A percentile compares a stretch with the other conserved stretches of the same genome.
Evolutionary conservation across 345 rosid genomes (phyloP).

Genomic region (Citrus maxima): DNA sequence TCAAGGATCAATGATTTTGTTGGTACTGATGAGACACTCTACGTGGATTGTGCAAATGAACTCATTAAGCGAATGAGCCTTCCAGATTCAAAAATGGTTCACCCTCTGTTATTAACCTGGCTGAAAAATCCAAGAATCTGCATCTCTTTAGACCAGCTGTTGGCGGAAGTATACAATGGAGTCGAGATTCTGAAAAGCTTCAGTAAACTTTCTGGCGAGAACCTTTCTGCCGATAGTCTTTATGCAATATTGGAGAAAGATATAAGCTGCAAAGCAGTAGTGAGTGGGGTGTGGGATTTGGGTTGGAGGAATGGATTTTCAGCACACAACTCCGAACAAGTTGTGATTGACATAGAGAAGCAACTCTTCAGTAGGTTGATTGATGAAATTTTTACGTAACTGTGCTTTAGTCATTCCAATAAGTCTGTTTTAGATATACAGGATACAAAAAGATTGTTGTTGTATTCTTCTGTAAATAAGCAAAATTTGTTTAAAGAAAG

Average conservation of each 20-base stretch:
- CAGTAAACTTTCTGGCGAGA: constrained; percentile 21
- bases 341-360: constrained; percentile 56
- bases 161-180: constrained; percentile 53
- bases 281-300: constrained; percentile 62
- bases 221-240: constrained; percentile 33
- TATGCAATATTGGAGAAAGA: constrained; percentile 54
- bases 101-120: constrained; percentile 20
- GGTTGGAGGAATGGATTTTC: constrained; percentile 73
- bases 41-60: constrained; percentile 66
- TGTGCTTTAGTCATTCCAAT: not conserved
- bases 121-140: constrained; percentile 21
- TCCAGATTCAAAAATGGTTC: constrained; percentile 27
- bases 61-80: constrained; percentile 46
- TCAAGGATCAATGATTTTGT: constrained; percentile 1
- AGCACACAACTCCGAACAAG: constrained; percentile 45
- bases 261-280: constrained; percentile 40
- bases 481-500: not conserved
- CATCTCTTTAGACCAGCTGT: constrained; percentile 46
- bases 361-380: constrained; percentile 48
- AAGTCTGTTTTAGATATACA: not conserved
- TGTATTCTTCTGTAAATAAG: constrained; percentile 17
- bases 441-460: not conserved
- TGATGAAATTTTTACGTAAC: constrained; percentile 43
- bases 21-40: constrained; percentile 35
- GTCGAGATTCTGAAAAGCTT: constrained; percentile 45